Base-by-base conservation (phyloP, 2,329 filamentous ascomycete genomes). In the Akanthomyces dipterigenus region DNA sequence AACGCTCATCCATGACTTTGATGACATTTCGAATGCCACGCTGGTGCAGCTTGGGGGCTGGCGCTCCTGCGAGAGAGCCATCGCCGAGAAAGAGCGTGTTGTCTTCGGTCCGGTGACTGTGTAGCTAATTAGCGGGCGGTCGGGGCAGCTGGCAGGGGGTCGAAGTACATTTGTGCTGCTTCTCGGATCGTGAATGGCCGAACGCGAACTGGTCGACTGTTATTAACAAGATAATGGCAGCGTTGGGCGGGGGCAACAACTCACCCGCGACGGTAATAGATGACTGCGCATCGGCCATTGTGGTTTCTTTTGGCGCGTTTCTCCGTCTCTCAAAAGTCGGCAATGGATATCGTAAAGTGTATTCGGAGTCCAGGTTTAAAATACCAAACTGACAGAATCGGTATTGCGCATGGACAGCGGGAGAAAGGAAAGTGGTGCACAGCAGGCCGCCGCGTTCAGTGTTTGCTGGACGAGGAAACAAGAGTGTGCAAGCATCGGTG, bases 1-100 rank as follows among this genome's bases (percentile, higher is more conserved):
- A 98, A 70, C 90, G 90, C 72, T 97, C 93, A 71, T 99, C 96
- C 58, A 99, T 84, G 22, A 99, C 93, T 76, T 97, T 98, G 77
- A 99, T 90, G 58, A 99, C 92, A 1, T 91, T 88, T 69, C 93
- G 84, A 61, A 99, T 87, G 8, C 96, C 95, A 70, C 93, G 92
- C 68, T 90, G 87, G 64, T 88, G 86, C 36, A 96, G 82, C 71
- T 93, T 96, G 0, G 93, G 93, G 1, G 91, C 84, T 0, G 93
- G 92, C 16, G 84, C 88, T 50, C 86, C 89, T n/a, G 95, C 95
- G 61, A 99, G 82, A 20, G 93, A 98, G 63, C 95, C 95, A 73
- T 99, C 95, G 64, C 95, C 95, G n/a, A 99, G 84, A 72, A 99
- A 99, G 42, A 96, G 76, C 5, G 91, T 92, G 59, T 88, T 87